Evolutionary conservation across 2,329 filamentous ascomycete genomes (phyloP).

Genomic region (Colletotrichum sansevieriae): DNA sequence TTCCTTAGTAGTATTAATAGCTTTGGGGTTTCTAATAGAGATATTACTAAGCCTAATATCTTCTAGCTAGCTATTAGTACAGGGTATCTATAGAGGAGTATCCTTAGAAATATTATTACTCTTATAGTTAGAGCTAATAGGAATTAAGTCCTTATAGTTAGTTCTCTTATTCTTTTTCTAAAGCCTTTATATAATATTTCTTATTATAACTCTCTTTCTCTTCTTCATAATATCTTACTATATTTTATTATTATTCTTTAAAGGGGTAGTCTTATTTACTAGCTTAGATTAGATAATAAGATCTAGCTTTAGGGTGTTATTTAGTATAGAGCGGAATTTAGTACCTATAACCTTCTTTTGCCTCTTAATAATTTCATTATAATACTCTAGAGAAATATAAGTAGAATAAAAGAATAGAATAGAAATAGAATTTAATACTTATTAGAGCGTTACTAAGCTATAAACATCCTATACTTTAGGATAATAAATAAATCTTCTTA

Average conservation of each 20-base stretch:
- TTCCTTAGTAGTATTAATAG: neutral
- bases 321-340: neutral
- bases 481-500: neutral
- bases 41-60: neutral
- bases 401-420: neutral
- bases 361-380: neutral
- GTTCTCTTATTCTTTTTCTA: neutral
- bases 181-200: fast-evolving
- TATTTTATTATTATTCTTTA: neutral
- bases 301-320: neutral
- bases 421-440: neutral
- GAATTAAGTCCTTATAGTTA: neutral
- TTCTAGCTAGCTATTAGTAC: neutral
- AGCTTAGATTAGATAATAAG: neutral
- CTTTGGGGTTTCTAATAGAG: neutral
- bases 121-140: neutral
- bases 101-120: neutral
- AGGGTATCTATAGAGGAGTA: neutral
- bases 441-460: neutral
- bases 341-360: neutral
- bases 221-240: neutral
- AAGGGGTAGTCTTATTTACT: fast-evolving
- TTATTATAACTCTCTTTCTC: neutral
- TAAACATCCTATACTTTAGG: neutral
- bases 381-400: neutral